Evolutionary conservation across 2,329 filamentous ascomycete genomes (phyloP), one percentile per base, ranked within the genome.

Genomic region (Alternaria alternata): DNA sequence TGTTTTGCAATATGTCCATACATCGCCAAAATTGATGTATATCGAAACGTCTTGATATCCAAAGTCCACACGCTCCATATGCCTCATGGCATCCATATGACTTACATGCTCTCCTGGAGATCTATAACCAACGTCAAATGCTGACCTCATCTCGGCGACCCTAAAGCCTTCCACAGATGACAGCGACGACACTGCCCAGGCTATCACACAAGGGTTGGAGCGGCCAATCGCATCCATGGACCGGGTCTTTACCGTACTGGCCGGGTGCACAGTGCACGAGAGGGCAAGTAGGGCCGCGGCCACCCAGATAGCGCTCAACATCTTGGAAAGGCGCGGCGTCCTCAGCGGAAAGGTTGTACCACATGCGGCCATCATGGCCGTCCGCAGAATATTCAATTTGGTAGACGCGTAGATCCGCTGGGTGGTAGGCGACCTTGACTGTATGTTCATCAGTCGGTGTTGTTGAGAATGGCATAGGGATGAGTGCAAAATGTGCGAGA

Each of bases 341-440:
- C 12, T 57, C 55, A 16, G 39, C 39, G 11, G 48, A 53, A 24
- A 57, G 55, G 9, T 57, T 57, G 18, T 57, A 53, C 55, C 55
- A 57, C 44, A 57, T 44, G 12, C 38, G 41, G 18, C 41, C 18
- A 18, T 32, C 18, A 30, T 52, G 54, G 7, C 12, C 11, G 32
- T 57, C 48, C n/a, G 41, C 11, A 12, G 54, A 56, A 32, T 57
- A 57, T 20, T 57, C 55, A 41, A 53, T 42, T 14, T 57, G 55
- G 48, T 53, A 57, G 41, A 53, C 55, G 5, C 30, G 22, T 18
- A 4, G 38, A 24, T 53, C 39, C 32, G 18, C 28, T 24, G 39
- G 12, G 18, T 53, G 42, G n/a, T 48, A 48, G n/a, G 38, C 48
- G n/a, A 57, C 24, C 30, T 57, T 57, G 41, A 57, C 55, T 51